Base-by-base conservation (phyloP, 140 eudicot species). In the Stevia rebaudiana region DNA sequence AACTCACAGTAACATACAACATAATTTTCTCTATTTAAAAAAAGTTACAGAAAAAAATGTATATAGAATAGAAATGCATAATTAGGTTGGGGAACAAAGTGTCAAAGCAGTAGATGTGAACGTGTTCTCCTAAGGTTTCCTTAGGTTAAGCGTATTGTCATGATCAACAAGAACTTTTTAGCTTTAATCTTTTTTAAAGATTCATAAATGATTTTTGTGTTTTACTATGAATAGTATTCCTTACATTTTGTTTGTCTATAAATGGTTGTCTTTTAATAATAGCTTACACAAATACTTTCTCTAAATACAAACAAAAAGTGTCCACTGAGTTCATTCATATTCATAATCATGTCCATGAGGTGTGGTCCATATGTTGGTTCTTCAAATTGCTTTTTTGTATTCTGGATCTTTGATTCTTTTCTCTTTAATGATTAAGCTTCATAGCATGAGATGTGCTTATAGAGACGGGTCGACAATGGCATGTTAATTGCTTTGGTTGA, bases 121-220 rank as follows among this genome's bases (percentile, higher is more conserved):
- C 55, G 21, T 61, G 65, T 56, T 63, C 33, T 49, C 44, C 55
- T n/a, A 15, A 61, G 37, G 69, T 70, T 40, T n/a, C n/a, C n/a
- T n/a, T n/a, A n/a, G n/a, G n/a, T n/a, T n/a, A 70, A 62, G 65
- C 52, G 77, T 71, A 49, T 54, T 63, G 77, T 72, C 71, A 42
- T 31, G 39, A 69, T 69, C 74, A 10, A 56, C 36, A 55, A 24
- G 46, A 52, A 57, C 65, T 63, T 71, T 71, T 37, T 61, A 39
- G 13, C 70, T 72, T 63, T 63, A 52, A 72, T 63, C 59, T 72
- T 63, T 72, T 61, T 72, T 63, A 15, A 42, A 40, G 49, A 53
- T 63, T 64, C 65, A 41, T 28, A 64, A 72, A 63, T 72, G 71
- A 63, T 22, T 63, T 63, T 72, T 31, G 72, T 54, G 72, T 72